These are phyloP conservation scores for Eustoma russellianum DNA, from an alignment of 257 asterid species.

Conservation along the genomic window DNA sequence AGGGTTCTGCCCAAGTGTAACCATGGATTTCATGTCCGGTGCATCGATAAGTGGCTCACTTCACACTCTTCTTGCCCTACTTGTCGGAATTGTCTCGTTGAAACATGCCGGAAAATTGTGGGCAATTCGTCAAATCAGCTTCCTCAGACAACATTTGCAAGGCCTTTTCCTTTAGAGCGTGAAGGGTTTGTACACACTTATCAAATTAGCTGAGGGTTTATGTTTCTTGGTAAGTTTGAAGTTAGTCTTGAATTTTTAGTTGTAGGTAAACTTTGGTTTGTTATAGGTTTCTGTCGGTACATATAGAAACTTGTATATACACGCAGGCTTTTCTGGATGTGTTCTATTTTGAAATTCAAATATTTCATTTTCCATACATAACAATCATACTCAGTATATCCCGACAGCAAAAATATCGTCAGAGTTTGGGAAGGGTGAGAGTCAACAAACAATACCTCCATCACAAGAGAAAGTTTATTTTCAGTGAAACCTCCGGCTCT, in stretches of 20 bases:
- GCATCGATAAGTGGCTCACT: conserved; percentile 24
- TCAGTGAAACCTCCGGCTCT: no score
- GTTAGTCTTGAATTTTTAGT: neutral
- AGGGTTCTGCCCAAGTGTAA: conserved; percentile 18
- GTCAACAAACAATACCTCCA: no score
- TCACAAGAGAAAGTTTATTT: no score
- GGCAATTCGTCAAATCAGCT: conserved; percentile 1
- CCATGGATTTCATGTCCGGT: conserved; percentile 22
- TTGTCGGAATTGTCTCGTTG: conserved; percentile 23
- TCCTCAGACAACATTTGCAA: conserved; percentile 6
- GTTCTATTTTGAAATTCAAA: no score
- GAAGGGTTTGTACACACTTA: conserved; percentile 14
- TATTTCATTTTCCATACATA: no score
- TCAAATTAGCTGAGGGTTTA: neutral
- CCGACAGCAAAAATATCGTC: no score
- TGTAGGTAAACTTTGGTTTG: conserved; percentile 4
- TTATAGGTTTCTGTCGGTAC: no score
- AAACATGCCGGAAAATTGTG: conserved; percentile 15
- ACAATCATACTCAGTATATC: no score
- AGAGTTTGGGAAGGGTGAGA: no score
- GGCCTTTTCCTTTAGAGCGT: conserved; percentile 14
- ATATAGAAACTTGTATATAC: no score
- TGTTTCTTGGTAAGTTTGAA: neutral
- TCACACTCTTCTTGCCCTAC: conserved; percentile 31
- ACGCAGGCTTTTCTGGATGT: no score